Conservation (phyloP, 2,329 filamentous ascomycete species). For the Pyrenophora seminiperda region DNA sequence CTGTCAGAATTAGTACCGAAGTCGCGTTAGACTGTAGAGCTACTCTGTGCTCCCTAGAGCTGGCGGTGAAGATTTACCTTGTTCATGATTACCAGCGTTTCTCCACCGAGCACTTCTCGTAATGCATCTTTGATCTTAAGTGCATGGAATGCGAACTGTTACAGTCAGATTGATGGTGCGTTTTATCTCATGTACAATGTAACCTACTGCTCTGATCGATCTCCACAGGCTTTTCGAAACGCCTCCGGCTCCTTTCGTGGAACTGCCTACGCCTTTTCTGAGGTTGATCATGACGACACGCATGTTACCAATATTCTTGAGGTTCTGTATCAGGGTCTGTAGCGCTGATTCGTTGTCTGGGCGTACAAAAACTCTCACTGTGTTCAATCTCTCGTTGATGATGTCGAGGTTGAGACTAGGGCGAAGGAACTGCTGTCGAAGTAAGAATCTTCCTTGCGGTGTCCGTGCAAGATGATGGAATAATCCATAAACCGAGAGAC, state of each 20-base stretch:
- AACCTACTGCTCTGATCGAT: constrained; percentile 62
- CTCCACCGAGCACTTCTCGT: constrained; percentile 60
- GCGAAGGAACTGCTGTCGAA: constrained; percentile 81
- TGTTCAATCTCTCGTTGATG: constrained; percentile 73
- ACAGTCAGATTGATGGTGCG: neutral
- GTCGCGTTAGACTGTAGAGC: fast-evolving
- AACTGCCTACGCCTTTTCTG: constrained; percentile 73
- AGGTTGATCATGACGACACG: constrained; percentile 70
- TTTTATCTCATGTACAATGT: too few species aligned
- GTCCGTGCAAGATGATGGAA: constrained; percentile 78
- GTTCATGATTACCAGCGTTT: constrained; percentile 58
- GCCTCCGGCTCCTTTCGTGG: constrained; percentile 55
- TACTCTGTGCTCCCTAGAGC: neutral
- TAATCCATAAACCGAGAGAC: constrained; percentile 80
- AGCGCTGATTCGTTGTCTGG: constrained; percentile 68
- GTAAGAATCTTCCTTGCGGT: constrained; percentile 72
- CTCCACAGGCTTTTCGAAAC: constrained; percentile 74
- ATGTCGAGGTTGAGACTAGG: constrained; percentile 71
- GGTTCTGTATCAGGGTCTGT: constrained; percentile 61
- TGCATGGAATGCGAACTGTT: constrained; percentile 70
- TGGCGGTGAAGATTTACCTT: constrained; percentile 52
- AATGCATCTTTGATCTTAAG: constrained; percentile 72
- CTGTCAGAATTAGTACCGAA: constrained; percentile 42
- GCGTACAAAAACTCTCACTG: constrained; percentile 69
- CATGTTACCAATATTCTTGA: constrained; percentile 79